Evolutionary conservation across 2,329 filamentous ascomycete species (phyloP), one percentile per base, ranked within the genome.

Genomic region (Ceratocystis lukuohia): DNA sequence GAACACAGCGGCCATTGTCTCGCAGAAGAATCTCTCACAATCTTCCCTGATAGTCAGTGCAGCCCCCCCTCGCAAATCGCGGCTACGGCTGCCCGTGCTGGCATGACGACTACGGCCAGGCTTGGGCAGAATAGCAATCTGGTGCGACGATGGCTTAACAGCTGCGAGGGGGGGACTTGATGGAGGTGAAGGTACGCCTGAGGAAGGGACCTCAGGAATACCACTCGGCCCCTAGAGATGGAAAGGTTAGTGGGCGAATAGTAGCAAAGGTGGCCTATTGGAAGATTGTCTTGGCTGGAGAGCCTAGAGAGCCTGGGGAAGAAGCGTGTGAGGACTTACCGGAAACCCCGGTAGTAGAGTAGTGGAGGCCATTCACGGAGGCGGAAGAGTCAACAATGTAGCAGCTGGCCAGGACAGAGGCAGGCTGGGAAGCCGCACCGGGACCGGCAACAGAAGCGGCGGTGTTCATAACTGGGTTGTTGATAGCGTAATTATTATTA

Each of bases 1-100:
- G 86, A 96, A 96, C 82, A 89, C 88, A 81, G 87, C 81, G 80
- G 85, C 88, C 86, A 96, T 89, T 84, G 87, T 88, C 88, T 93
- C 91, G 81, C 92, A 96, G 85, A 96, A 96, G 88, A 96, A 93
- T 84, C 92, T 96, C 91, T 96, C 92, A 96, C 92, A 96, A 90
- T 96, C 91, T 91, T 88, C 91, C 89, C 88, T 91, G 84, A 96
- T 96, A 81, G 87, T 87, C 80, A 89, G 86, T 88, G 90, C 86
- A 87, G 91, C 91, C 91, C 91, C 91, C 89, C 88, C 88, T 88
- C 82, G 83, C 75, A 83, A 80, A 75, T 78, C 77, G 75, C 76
- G 74, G 74, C 74, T 74, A 70, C 72, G 72, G 72, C 74, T 70
- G 68, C 71, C 75, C 72, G 17, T 59, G 72, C 25, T 56, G 50